Conservation (phyloP, 768 basidiomycete species). For the Hysterangium stoloniferum region DNA sequence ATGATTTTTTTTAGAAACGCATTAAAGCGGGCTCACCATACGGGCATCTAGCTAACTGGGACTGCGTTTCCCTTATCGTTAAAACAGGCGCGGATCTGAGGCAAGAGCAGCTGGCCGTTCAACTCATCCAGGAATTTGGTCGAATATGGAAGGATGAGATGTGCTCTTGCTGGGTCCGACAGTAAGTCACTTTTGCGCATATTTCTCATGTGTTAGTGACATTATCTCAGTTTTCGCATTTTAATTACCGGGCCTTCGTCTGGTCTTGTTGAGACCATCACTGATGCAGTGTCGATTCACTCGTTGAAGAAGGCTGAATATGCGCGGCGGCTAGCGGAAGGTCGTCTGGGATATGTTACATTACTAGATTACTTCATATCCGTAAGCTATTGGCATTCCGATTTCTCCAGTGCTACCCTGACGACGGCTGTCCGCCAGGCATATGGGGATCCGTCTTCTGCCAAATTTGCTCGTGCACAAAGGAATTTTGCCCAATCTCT, state of each 20-base stretch:
- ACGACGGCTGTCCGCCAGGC: conserved; percentile 41
- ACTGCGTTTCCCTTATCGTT: conserved; percentile 94
- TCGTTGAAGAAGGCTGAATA: conserved; percentile 99
- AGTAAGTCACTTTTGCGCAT: conserved; percentile 36
- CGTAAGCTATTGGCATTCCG: conserved; percentile 35
- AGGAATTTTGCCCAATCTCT: conserved; percentile 90
- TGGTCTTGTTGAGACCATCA: conserved; percentile 95
- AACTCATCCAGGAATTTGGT: conserved; percentile 89
- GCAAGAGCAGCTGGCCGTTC: conserved; percentile 95
- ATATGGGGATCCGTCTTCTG: conserved; percentile 82
- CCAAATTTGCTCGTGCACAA: conserved; percentile 85
- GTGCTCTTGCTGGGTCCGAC: conserved; percentile 88
- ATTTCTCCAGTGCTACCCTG: neutral
- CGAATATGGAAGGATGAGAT: conserved; percentile 93
- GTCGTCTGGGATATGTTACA: conserved; percentile 79
- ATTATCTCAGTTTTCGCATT: conserved; percentile 74
- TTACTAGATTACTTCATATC: conserved; percentile 87
- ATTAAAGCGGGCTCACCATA: conserved; percentile 93
- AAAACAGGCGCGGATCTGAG: conserved; percentile 96
- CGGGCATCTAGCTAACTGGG: conserved; percentile 84
- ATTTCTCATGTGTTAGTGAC: neutral
- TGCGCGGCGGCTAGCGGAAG: conserved; percentile 74
- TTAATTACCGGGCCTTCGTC: conserved; percentile 90
- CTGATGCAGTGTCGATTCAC: conserved; percentile 96
- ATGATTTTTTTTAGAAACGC: conserved; percentile 46